Evolutionary conservation across 331 rosid genomes (phyloP).

Genomic region (Telfairia occidentalis): DNA sequence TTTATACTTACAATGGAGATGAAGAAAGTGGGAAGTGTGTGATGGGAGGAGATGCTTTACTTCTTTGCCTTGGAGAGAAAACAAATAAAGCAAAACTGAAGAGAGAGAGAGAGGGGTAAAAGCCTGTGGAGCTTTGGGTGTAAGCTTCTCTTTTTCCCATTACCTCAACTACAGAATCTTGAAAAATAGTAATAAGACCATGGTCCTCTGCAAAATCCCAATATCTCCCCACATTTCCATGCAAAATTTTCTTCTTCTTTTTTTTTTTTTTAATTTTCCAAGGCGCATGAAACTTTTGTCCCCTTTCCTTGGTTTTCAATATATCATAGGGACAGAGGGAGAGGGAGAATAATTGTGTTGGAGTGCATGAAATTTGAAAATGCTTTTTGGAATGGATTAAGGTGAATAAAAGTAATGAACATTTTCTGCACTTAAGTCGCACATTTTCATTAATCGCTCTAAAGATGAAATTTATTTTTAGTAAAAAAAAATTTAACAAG

Average conservation of each 20-base stretch:
- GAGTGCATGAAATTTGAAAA: conserved; percentile 9
- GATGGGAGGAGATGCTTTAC: conserved; percentile 55
- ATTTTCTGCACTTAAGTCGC: background rate
- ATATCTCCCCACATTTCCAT: conserved; percentile 36
- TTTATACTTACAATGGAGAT: conserved; percentile 62
- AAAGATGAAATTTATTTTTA: background rate
- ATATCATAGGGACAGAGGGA: background rate
- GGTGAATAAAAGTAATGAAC: background rate
- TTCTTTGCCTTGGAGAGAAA: conserved; percentile 42
- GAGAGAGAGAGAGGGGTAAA: conserved; percentile 13
- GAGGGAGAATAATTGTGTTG: conserved; percentile 21
- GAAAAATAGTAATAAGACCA: background rate
- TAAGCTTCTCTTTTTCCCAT: conserved; percentile 35
- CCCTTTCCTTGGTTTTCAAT: conserved; percentile 21
- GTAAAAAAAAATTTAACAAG: background rate
- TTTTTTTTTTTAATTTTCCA: background rate
- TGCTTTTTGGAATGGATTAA: conserved; percentile 1
- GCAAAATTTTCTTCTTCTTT: conserved; percentile 18
- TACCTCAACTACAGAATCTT: conserved; percentile 22
- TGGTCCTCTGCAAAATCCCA: conserved; percentile 15
- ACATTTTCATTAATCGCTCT: background rate
- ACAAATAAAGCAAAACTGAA: conserved; percentile 7
- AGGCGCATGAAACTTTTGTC: conserved; percentile 20
- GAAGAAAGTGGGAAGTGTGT: conserved; percentile 33
- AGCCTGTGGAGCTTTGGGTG: conserved; percentile 23